Evolutionary conservation across 176 grass and related monocot species (phyloP), one percentile per base, ranked within the genome.

Genomic region (Bolboschoenus planiculmis): DNA sequence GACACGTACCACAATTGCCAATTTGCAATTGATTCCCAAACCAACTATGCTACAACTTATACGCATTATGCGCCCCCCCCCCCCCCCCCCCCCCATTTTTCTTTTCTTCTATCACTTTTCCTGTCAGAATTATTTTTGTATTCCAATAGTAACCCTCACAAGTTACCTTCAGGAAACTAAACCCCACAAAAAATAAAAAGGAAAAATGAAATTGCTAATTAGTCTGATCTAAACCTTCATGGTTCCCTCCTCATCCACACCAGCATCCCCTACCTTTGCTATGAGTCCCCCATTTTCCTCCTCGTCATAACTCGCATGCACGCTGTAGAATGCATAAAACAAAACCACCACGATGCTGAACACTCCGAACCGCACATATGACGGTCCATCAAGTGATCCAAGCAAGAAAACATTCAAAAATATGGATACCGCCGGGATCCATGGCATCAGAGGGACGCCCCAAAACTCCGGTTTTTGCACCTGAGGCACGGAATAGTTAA

Each of bases 401-500:
- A 99, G 89, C 35, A 99, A 78, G 85, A 99, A 95, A 56, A 99
- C 75, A 81, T 99, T 99, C 56, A 99, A 85, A 79, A 95, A 99
- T 14, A 95, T 86, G 18, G 96, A 99, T 10, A 88, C 56, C 2
- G 96, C 92, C 48, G 96, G 96, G 23, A 93, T 80, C 92, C 96
- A 99, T 3, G 96, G 96, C 96, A 99, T 99, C 39, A 87, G 68
- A n/a, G 96, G 96, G 30, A 99, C 92, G 47, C 92, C 96, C 96
- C 96, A 95, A 21, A 88, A 85, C 89, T 90, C 86, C 0, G 96
- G 92, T 44, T 43, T 51, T 31, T 54, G 84, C 23, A 82, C 89
- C 86, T 95, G 90, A 37, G 96, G 91, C 70, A 99, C 96, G 5
- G 91, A 65, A 67, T 85, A 66, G 59, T 87, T 86, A 84, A 99